These are phyloP conservation scores for Brettanomyces anomalus DNA, from an alignment of 805 yeast species.

Conservation along the genomic window DNA sequence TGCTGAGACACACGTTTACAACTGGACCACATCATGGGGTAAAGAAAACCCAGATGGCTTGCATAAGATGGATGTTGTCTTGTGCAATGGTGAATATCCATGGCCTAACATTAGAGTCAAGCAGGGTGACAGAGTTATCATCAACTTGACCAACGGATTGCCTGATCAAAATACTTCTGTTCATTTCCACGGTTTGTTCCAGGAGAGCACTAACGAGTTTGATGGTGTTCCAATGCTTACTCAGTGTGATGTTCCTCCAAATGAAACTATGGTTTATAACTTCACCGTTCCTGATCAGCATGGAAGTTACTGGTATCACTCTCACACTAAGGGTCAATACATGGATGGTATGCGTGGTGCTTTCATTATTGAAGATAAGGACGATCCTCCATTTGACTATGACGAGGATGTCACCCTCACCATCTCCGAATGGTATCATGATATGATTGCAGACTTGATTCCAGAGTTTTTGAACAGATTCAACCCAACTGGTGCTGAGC, in stretches of 20 bases:
- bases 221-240: slow-evolving; percentile 87
- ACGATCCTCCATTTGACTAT: slow-evolving; percentile 57
- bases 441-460: slow-evolving; percentile 40
- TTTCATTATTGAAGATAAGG: slow-evolving; percentile 55
- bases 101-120: slow-evolving; percentile 75
- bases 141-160: slow-evolving; percentile 71
- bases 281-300: slow-evolving; percentile 77
- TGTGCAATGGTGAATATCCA: slow-evolving; percentile 58
- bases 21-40: slow-evolving; percentile 61
- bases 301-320: slow-evolving; percentile 97
- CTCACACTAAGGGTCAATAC: slow-evolving; percentile 84
- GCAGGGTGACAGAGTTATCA: slow-evolving; percentile 69
- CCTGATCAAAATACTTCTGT: slow-evolving; percentile 60
- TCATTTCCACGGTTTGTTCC: slow-evolving; percentile 94
- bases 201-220: slow-evolving; percentile 63
- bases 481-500: slow-evolving; percentile 98
- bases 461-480: slow-evolving; percentile 53
- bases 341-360: slow-evolving; percentile 89
- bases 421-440: slow-evolving; percentile 86
- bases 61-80: slow-evolving; percentile 34
- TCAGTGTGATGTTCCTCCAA: slow-evolving; percentile 90
- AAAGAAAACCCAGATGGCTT: slow-evolving; percentile 49
- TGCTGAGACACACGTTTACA: slow-evolving; percentile 51
- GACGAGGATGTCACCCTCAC: slow-evolving; percentile 71
- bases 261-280: slow-evolving; percentile 63